phyloP scores from a whole-genome alignment of 106 monocot species.

The Dendrobium officinale region DNA sequence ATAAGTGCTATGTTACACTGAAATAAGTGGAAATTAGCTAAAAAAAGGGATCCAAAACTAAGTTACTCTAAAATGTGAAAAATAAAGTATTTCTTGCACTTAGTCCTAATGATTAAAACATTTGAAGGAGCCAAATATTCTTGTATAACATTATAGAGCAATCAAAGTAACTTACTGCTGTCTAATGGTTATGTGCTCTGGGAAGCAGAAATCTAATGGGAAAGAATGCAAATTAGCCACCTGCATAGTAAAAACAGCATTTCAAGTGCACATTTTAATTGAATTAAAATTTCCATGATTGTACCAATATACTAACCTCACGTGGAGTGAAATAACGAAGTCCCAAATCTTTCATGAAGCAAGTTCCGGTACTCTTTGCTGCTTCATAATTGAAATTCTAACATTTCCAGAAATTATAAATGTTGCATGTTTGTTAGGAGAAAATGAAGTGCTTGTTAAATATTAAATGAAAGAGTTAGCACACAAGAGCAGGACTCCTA shows the following conservation, averaged over 20 bases:
- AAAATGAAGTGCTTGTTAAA: neutral
- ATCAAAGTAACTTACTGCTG: constrained; percentile 56
- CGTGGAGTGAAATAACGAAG: constrained; percentile 93
- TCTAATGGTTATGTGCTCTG: constrained; percentile 55
- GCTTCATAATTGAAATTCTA: constrained; percentile 19
- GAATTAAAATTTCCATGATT: neutral
- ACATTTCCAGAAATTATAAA: neutral
- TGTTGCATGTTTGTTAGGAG: neutral
- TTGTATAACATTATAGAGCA: constrained; percentile 4
- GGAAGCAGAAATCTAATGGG: constrained; percentile 73
- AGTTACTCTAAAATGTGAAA: neutral
- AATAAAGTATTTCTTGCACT: neutral
- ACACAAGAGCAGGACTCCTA: constrained; percentile 19
- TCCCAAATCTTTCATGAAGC: constrained; percentile 47
- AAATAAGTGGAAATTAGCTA: neutral
- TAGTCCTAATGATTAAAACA: neutral
- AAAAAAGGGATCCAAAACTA: neutral
- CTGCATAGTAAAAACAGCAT: constrained; percentile 27
- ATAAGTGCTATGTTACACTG: neutral
- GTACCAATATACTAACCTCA: constrained; percentile 40
- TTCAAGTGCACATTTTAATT: neutral
- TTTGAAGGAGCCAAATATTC: neutral
- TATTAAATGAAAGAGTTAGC: neutral
- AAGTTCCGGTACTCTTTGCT: constrained; percentile 23
- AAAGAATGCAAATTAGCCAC: constrained; percentile 95